Percentiles rank a stretch among this genome's conserved stretches.
These are phyloP conservation scores for Populus hybrid DNA, from an alignment of 441 rosid species.

Conservation along the genomic window DNA sequence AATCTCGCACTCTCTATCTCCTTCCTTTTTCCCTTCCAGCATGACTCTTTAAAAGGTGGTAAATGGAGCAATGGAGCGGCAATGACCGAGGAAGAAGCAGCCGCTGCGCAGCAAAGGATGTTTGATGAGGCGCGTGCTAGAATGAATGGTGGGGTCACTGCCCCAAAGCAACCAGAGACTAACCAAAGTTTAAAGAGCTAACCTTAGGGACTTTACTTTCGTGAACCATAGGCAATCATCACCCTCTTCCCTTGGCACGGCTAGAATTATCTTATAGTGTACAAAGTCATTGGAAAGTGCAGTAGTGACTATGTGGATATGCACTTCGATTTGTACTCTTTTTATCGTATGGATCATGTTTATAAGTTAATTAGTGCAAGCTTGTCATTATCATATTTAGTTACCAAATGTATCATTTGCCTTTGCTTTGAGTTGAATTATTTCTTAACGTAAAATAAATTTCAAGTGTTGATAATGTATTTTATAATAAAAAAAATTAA, in stretches of 20 bases:
- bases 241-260: slow-evolving; percentile 25
- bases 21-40: slow-evolving; percentile 43
- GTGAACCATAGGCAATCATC: slow-evolving; percentile 51
- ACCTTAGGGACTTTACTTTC: slow-evolving; percentile 31
- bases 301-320: slow-evolving; percentile 35
- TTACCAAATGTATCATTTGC: too few relatives aligned
- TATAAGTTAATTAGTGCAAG: slow-evolving; percentile 49
- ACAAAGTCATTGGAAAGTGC: slow-evolving; percentile 35
- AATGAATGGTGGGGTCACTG: slow-evolving; percentile 74
- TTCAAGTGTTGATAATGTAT: too few relatives aligned
- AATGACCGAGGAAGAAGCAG: slow-evolving; percentile 98
- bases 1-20: neutral
- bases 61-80: slow-evolving; percentile 86
- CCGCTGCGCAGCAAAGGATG: slow-evolving; percentile 97
- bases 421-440: too few relatives aligned
- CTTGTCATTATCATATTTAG: slow-evolving; percentile 12
- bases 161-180: slow-evolving; percentile 69
- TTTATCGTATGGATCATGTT: slow-evolving; percentile 34
- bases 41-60: slow-evolving; percentile 85
- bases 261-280: slow-evolving; percentile 29
- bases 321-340: slow-evolving; percentile 37
- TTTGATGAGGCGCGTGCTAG: slow-evolving; percentile 98
- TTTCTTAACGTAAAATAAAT: too few relatives aligned
- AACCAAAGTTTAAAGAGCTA: slow-evolving; percentile 64
- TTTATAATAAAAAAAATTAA: too few relatives aligned